Base-by-base conservation (phyloP, 805 yeast genomes). In the Millerozyma miso region DNA sequence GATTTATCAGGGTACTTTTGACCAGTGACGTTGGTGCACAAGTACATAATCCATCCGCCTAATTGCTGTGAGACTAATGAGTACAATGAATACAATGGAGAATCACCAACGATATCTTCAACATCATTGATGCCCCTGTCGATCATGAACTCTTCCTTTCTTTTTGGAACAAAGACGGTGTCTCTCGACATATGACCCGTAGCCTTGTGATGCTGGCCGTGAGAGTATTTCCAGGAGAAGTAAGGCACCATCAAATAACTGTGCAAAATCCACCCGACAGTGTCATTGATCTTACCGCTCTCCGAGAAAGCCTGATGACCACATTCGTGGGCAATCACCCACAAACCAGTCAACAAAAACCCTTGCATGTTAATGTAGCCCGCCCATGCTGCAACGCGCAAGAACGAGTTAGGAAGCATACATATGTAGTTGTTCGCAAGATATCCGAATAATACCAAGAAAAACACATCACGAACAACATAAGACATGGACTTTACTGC, bases 291-390 rank as follows among this genome's bases (percentile, higher is more conserved):
- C 68, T 73, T 64, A 33, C 80, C 80, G 58, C 80, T 81, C 55
- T 83, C 86, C 33, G 84, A 74, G 64, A 88, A 88, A 17, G 95
- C 95, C 53, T 80, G 84, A 63, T 87, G 96, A 47, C 96, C 96
- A 72, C 96, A 87, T 65, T 87, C 96, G 65, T 87, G 96, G 41
- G 95, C 93, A 67, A 87, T 59, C 39, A 87, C 84, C 95, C 95
- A 87, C 38, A 83, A 41, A 37, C 95, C 95, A 23, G 89, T 82
- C 45, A 82, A 81, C 46, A 84, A 77, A 42, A 86, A 67, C 20
- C 91, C 88, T 53, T 79, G 77, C 36, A 67, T 57, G 41, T 73
- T 56, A 15, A 79, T 62, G 57, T 84, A 81, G 14, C 59, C 63
- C 33, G 71, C 50, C 91, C 93, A 86, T 38, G 77, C 75, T 5